Conservation (phyloP, 2,329 filamentous ascomycete species). For the Aspergillus sclerotialis region DNA sequence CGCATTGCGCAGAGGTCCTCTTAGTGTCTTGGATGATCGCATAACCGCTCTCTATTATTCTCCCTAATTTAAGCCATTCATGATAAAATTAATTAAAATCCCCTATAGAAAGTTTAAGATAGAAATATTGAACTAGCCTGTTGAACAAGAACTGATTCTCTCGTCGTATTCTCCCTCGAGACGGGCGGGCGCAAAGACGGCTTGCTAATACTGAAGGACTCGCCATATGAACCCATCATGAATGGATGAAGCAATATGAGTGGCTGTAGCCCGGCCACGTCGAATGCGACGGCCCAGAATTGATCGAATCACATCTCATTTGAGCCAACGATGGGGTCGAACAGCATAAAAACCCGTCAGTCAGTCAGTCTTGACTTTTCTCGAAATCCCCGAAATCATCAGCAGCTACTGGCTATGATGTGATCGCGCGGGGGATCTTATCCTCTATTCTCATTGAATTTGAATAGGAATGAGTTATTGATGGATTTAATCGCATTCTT, state of each 20-base stretch:
- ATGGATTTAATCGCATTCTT: too few species aligned
- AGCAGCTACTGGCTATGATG: neutral
- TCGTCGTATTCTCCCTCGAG: neutral
- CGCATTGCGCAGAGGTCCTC: conserved; percentile 3
- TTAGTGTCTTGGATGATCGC: conserved; percentile 4
- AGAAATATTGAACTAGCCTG: neutral
- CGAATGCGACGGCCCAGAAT: conserved; percentile 18
- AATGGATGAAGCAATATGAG: conserved; percentile 4
- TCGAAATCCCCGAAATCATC: too few species aligned
- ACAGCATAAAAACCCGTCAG: too few species aligned
- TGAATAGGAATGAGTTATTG: neutral
- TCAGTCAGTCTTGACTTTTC: too few species aligned
- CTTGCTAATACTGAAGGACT: neutral
- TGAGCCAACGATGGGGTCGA: neutral
- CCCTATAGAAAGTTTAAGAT: too few species aligned
- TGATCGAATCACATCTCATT: conserved; percentile 5
- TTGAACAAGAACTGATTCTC: neutral
- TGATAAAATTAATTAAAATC: too few species aligned
- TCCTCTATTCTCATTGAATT: neutral
- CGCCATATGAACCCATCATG: neutral
- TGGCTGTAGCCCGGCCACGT: conserved; percentile 24
- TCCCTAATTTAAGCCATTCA: too few species aligned
- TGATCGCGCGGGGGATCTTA: neutral
- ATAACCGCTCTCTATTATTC: too few species aligned
- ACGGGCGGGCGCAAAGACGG: too few species aligned